Evolutionary conservation across 129 eudicot genomes (phyloP).

Genomic region (Calendula officinalis): DNA sequence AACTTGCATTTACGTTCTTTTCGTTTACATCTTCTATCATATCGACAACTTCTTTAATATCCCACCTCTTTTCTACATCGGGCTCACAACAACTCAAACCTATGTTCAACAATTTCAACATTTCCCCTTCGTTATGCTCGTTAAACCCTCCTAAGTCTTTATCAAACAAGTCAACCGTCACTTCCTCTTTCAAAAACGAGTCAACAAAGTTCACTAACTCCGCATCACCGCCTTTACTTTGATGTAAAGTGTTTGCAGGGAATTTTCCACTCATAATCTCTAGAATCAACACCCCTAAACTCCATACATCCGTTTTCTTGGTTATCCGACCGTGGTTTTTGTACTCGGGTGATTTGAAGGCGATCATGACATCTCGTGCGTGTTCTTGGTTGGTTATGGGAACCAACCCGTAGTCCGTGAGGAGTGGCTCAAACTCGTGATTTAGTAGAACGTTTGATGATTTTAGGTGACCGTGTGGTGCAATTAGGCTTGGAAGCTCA

Average conservation of each 20-base stretch:
- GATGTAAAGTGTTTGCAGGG: conserved; percentile 52
- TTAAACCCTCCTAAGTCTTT: conserved; percentile 45
- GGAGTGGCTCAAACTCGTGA: conserved; percentile 45
- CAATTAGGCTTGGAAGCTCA: conserved; percentile 54
- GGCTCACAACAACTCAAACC: conserved; percentile 68
- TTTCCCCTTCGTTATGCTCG: conserved; percentile 41
- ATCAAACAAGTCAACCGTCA: conserved; percentile 51
- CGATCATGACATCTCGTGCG: conserved; percentile 51
- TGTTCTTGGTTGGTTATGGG: conserved; percentile 58
- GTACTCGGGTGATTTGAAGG: conserved; percentile 65
- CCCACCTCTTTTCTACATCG: conserved; percentile 71
- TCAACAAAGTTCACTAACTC: conserved; percentile 55
- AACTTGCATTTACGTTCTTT: conserved; percentile 36
- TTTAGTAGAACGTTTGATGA: conserved; percentile 62
- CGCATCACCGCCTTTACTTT: conserved; percentile 49
- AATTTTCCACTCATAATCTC: conserved; percentile 68
- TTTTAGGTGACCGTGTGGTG: conserved; percentile 73
- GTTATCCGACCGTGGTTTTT: conserved; percentile 41
- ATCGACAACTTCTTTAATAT: conserved; percentile 57
- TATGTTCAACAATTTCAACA: conserved; percentile 63
- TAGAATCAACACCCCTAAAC: conserved; percentile 74
- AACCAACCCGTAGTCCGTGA: conserved; percentile 52
- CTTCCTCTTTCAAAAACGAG: conserved; percentile 37
- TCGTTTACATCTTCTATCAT: conserved; percentile 67
- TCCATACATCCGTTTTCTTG: conserved; percentile 65